Conservation (phyloP, 768 basidiomycete species). For the Pilatotrama ljubarskyi region DNA sequence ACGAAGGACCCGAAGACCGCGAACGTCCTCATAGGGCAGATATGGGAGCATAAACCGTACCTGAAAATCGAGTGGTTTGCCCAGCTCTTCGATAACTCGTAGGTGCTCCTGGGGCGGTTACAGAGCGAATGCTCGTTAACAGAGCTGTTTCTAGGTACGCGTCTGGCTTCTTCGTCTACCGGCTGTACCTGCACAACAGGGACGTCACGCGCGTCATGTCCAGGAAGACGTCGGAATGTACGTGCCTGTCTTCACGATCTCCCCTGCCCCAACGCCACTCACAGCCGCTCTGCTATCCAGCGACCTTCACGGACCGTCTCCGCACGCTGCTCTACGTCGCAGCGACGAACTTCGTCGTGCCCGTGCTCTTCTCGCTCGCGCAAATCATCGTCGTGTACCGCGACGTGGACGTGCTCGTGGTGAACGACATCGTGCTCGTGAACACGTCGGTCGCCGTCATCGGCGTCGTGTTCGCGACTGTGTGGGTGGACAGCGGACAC, state of each 20-base stretch:
- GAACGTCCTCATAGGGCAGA: slow-evolving; percentile 5
- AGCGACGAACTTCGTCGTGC: slow-evolving; percentile 40
- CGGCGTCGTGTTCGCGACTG: slow-evolving; percentile 5
- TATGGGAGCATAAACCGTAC: slow-evolving; percentile 32
- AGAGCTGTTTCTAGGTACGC: slow-evolving; percentile 7
- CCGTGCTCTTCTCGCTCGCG: slow-evolving; percentile 35
- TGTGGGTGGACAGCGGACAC: slow-evolving; percentile 28
- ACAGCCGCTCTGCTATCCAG: slow-evolving; percentile 11
- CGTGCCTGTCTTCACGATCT: not conserved
- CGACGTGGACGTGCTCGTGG: slow-evolving; percentile 19
- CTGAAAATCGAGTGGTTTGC: slow-evolving; percentile 36
- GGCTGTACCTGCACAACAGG: slow-evolving; percentile 17
- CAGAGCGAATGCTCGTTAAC: too few relatives aligned
- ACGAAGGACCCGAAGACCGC: slow-evolving; percentile 24
- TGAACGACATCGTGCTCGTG: slow-evolving; percentile 18
- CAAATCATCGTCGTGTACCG: slow-evolving; percentile 36
- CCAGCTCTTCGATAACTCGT: slow-evolving; percentile 38
- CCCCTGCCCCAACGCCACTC: too few relatives aligned
- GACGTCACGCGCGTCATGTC: slow-evolving; percentile 8
- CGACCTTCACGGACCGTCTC: slow-evolving; percentile 31
- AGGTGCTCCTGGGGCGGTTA: slow-evolving; percentile 35
- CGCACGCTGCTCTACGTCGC: slow-evolving; percentile 37
- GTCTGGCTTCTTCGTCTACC: slow-evolving; percentile 33
- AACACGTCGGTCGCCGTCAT: slow-evolving; percentile 32
- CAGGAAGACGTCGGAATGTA: slow-evolving; percentile 9